Conservation (phyloP, 768 basidiomycete species). For the Boletus rubroflammeus region DNA sequence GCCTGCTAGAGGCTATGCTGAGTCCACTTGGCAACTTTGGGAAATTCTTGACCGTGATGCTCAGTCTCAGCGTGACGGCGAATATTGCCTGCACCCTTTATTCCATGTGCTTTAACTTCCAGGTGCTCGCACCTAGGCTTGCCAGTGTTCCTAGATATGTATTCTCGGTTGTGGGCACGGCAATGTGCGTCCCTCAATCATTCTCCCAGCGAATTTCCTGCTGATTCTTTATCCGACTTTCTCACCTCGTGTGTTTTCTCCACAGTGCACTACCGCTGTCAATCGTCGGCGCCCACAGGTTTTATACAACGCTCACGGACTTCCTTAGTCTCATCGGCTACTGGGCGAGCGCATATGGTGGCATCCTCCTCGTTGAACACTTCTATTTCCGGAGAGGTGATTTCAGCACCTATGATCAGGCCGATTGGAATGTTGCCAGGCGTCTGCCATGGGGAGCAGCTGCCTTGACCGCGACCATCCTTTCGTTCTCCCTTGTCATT, state of each 20-base stretch:
- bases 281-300: constrained; percentile 64
- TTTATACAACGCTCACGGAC: constrained; percentile 61
- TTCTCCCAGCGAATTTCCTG: not conserved
- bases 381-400: constrained; percentile 54
- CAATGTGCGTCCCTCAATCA: constrained; percentile 47
- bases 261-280: constrained; percentile 61
- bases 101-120: constrained; percentile 70
- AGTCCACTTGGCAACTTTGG: constrained; percentile 62
- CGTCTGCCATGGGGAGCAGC: constrained; percentile 61
- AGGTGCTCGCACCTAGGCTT: constrained; percentile 60
- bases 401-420: constrained; percentile 46
- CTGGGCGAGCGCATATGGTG: constrained; percentile 55
- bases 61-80: constrained; percentile 72
- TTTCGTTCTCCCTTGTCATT: constrained; percentile 54
- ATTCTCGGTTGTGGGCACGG: constrained; percentile 62
- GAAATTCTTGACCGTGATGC: constrained; percentile 66
- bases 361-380: constrained; percentile 64
- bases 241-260: not conserved
- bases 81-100: constrained; percentile 86
- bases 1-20: constrained; percentile 60
- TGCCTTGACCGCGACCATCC: constrained; percentile 48
- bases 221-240: constrained; percentile 6
- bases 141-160: constrained; percentile 63
- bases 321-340: constrained; percentile 70
- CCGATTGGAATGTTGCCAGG: constrained; percentile 48